Evolutionary conservation across 495 filamentous ascomycete genomes (phyloP), one percentile per base, ranked within the genome.

Genomic region (Diplogelasinospora grovesii): DNA sequence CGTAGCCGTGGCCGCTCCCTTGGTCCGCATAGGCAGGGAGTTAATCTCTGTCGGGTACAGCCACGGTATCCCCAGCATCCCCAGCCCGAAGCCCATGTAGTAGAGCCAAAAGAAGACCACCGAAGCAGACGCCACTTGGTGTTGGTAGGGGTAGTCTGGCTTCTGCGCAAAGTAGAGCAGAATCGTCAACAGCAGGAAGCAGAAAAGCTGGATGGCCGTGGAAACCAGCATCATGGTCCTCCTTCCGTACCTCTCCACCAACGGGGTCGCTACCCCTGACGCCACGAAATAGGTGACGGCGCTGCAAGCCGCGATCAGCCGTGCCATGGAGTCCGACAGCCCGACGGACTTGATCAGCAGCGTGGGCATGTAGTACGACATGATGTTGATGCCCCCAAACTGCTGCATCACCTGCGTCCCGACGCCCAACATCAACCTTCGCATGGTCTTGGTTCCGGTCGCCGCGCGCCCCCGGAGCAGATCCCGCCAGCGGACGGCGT

Each of bases 401-500:
- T 50, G 47, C 27, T 51, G 48, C 10, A 51, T 35, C 5, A 47
- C 40, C 27, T 51, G 48, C 39, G 18, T 46, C 22, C 21, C 19
- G 15, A 33, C 22, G 4, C 39, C 48, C 2, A 51, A 35, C 19
- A 43, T 15, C 1, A 30, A 35, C 9, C 86, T 78, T 59, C 88
- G 85, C 49, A 89, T 75, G 54, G 86, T 82, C 73, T 82, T 82
- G 20, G 75, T 82, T 59, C 89, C 86, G 41, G 82, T n/a, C n/a
- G n/a, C n/a, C n/a, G n/a, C n/a, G n/a, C n/a, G n/a, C n/a, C n/a
- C n/a, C n/a, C n/a, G n/a, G n/a, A n/a, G n/a, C n/a, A n/a, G n/a
- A n/a, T n/a, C n/a, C n/a, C n/a, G n/a, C n/a, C n/a, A n/a, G 59
- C 86, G 86, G 60, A 89, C 85, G 16, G 78, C 79, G 7, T 70